A percentile compares a stretch with the other conserved stretches of the same genome.
phyloP scores from a whole-genome alignment of 371 early-diverging fungal species.

The Actinomucor elegans region DNA sequence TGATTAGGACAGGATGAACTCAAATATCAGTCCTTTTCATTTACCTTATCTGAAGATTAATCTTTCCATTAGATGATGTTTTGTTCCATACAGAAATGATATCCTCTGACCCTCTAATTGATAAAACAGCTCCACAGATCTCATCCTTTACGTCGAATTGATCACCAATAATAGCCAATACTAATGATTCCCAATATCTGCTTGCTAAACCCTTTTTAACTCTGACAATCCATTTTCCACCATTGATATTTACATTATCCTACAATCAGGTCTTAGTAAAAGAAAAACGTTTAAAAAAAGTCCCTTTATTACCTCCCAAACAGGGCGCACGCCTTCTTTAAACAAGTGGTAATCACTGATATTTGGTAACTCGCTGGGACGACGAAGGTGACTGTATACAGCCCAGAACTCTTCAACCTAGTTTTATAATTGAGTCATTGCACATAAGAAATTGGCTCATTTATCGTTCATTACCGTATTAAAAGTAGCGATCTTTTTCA shows the following conservation, averaged over 20 bases:
- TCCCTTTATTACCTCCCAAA: conserved; percentile 84
- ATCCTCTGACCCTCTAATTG: conserved; percentile 91
- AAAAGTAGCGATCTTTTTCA: conserved; percentile 85
- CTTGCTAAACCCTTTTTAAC: conserved; percentile 92
- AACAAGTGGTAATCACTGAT: conserved; percentile 96
- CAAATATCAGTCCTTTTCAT: too few species aligned
- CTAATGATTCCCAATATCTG: conserved; percentile 93
- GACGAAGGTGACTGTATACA: conserved; percentile 81
- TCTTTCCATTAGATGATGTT: conserved; percentile 78
- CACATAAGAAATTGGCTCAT: background rate
- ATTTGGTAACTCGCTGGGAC: conserved; percentile 85
- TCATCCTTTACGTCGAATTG: conserved; percentile 89
- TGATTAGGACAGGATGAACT: too few species aligned
- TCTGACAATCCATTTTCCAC: conserved; percentile 98
- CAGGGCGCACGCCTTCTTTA: conserved; percentile 93
- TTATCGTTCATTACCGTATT: conserved; percentile 55
- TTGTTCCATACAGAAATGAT: conserved; percentile 95
- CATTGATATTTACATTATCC: conserved; percentile 86
- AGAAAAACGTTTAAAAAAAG: background rate
- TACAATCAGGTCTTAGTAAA: conserved; percentile 11
- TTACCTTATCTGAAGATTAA: conserved; percentile 81
- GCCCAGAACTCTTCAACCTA: conserved; percentile 87
- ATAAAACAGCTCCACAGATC: conserved; percentile 95
- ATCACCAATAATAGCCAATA: conserved; percentile 90
- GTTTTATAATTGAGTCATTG: too few species aligned